Evolutionary conservation across 176 grass and related monocot genomes (phyloP).

Genomic region (Puya raimondii): DNA sequence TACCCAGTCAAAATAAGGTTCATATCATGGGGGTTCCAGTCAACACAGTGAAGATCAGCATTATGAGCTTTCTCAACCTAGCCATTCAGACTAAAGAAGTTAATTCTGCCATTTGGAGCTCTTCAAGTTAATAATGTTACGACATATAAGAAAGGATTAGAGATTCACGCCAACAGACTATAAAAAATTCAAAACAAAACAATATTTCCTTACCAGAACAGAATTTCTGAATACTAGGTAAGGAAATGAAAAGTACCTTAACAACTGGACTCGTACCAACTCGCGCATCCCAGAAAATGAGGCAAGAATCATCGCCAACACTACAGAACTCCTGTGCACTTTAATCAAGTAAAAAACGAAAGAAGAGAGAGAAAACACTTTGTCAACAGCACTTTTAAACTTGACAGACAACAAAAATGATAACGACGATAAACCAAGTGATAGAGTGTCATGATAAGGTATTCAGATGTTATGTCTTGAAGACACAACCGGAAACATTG

Average conservation of each 20-base stretch:
- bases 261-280: slow-evolving; percentile 64
- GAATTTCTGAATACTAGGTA: slow-evolving; percentile 10
- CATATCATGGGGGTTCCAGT: slow-evolving; percentile 79
- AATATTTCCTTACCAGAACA: neutral
- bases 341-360: slow-evolving; percentile 27
- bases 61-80: slow-evolving; percentile 95
- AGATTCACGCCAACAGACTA: neutral
- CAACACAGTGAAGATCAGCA: slow-evolving; percentile 91
- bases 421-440: neutral
- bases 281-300: slow-evolving; percentile 96
- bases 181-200: neutral
- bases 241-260: slow-evolving; percentile 41
- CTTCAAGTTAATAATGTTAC: neutral
- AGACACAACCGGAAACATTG: neutral
- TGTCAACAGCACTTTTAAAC: neutral
- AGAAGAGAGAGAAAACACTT: slow-evolving; percentile 10
- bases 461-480: neutral
- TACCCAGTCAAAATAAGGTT: slow-evolving; percentile 98
- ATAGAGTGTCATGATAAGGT: neutral
- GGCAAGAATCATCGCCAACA: slow-evolving; percentile 87
- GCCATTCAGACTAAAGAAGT: slow-evolving; percentile 3
- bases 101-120: neutral
- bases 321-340: slow-evolving; percentile 97
- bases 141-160: neutral
- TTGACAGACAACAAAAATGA: neutral